Evolutionary conservation across 768 basidiomycete genomes (phyloP).

Genomic region (Lentinula guzmanii): DNA sequence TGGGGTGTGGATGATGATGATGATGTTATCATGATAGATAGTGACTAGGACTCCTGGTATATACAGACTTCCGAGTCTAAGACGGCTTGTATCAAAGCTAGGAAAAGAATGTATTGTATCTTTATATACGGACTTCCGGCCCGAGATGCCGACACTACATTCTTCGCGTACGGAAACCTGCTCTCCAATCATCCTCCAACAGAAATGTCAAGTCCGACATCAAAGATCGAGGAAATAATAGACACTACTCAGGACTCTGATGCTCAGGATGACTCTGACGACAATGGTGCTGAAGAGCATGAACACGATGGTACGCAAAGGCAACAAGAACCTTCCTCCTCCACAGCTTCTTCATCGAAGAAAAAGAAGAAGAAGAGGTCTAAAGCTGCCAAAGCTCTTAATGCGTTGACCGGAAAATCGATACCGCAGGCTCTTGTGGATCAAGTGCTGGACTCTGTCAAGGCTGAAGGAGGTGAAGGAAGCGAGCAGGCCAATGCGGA

Average conservation of each 20-base stretch:
- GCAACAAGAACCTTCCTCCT: conserved; percentile 15
- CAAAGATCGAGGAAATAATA: conserved; percentile 18
- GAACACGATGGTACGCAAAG: conserved; percentile 3
- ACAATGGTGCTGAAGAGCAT: not conserved
- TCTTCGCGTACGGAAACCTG: not conserved
- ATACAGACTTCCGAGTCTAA: not conserved
- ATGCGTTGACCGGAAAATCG: conserved; percentile 40
- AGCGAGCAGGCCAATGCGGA: conserved; percentile 50
- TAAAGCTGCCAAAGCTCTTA: conserved; percentile 51
- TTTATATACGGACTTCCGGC: not conserved
- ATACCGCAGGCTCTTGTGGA: conserved; percentile 62
- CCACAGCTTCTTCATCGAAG: conserved; percentile 45
- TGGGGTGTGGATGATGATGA: conserved; percentile 82
- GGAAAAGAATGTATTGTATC: too few relatives aligned
- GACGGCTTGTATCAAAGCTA: too few relatives aligned
- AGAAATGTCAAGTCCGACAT: conserved; percentile 10
- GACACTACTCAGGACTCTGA: conserved; percentile 15
- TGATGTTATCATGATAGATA: conserved; percentile 80
- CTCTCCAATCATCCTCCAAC: not conserved
- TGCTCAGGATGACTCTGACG: conserved; percentile 12
- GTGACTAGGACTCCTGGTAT: conserved; percentile 38
- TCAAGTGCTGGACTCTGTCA: conserved; percentile 60
- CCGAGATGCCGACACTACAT: not conserved
- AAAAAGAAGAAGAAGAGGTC: conserved; percentile 91
- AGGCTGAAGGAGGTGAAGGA: conserved; percentile 45